Base-by-base conservation (phyloP, 371 early-diverging fungal species). In the Capillidium heterosporum region DNA sequence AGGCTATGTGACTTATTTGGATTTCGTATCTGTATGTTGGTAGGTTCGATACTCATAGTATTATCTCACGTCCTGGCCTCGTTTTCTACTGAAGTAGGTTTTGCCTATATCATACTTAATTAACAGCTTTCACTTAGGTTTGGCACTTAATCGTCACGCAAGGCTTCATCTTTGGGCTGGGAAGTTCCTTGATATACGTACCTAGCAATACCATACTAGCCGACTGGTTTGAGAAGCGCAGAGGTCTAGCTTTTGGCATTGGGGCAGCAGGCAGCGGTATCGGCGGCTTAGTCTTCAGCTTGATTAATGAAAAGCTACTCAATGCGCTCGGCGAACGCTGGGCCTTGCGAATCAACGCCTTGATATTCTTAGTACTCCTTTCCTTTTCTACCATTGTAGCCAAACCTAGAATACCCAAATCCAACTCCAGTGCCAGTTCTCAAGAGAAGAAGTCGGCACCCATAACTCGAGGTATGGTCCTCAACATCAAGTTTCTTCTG, bases 241-340 rank as follows among this genome's bases (percentile, higher is more conserved):
- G 87, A n/a, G 83, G 83, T 0, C 57, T 89, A 41, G 87, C 84
- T 4, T 69, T 80, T 3, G 90, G 89, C 1, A 61, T 91, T 3
- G 78, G 81, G 39, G 75, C 78, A 28, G 70, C 82, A 56, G 91
- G 91, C 2, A 74, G 77, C 7, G 90, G 90, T 5, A 62, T 85
- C 27, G 90, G 88, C 26, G 88, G 88, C 0, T 68, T 87, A 2
- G 70, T 80, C 19, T 66, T 87, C 60, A 75, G 82, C 0, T 80
- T 80, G 19, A 60, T 89, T 2, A 67, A 81, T 60, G 76, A 26
- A 15, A 19, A n/a, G 23, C 15, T 86, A 7, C 72, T 86, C 48
- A 60, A 65, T 29, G 64, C 56, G 3, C 58, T 81, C 1, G 87
- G 84, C 0, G 62, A 69, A 40, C 67, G 67, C 13, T 82, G 79